Evolutionary conservation across 306 rosid genomes (phyloP).

Genomic region (Ormosia emarginata): DNA sequence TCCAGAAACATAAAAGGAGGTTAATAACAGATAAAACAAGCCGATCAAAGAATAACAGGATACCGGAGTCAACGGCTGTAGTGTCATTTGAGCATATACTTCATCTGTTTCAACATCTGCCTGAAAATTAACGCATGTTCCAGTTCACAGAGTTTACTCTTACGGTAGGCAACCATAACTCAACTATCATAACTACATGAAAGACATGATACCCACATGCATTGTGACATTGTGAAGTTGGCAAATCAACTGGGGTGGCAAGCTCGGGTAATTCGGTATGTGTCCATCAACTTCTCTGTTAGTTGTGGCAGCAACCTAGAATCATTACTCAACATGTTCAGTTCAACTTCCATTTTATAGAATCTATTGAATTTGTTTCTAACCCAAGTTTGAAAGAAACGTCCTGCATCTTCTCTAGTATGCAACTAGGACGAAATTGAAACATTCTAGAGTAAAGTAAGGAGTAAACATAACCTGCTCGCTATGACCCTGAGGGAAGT

Average conservation of each 20-base stretch:
- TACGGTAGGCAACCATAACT: not conserved
- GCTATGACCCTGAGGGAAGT: conserved; percentile 97
- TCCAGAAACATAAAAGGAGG: not conserved
- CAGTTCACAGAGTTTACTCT: conserved; percentile 13
- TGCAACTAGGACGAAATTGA: not conserved
- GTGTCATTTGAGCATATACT: conserved; percentile 93
- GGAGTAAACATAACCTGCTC: conserved; percentile 59
- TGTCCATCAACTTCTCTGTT: conserved; percentile 88
- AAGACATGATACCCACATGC: conserved; percentile 65
- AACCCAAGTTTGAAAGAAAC: conserved; percentile 14
- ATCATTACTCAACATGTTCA: conserved; percentile 13
- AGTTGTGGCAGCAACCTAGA: conserved; percentile 90
- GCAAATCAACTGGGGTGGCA: conserved; percentile 83
- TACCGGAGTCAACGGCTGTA: conserved; percentile 86
- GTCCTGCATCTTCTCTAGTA: not conserved
- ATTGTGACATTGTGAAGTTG: conserved; percentile 87
- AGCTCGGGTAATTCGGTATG: conserved; percentile 83
- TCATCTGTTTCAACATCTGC: conserved; percentile 93
- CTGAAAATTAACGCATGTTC: conserved; percentile 52
- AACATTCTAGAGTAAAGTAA: conserved; percentile 11
- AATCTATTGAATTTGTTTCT: not conserved
- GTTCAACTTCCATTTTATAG: conserved; percentile 18
- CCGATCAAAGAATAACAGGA: conserved; percentile 1
- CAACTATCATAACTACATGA: not conserved
- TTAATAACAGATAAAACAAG: not conserved